Base-by-base conservation (phyloP, 2,329 filamentous ascomycete species). In the Neoascochyta sp. region DNA sequence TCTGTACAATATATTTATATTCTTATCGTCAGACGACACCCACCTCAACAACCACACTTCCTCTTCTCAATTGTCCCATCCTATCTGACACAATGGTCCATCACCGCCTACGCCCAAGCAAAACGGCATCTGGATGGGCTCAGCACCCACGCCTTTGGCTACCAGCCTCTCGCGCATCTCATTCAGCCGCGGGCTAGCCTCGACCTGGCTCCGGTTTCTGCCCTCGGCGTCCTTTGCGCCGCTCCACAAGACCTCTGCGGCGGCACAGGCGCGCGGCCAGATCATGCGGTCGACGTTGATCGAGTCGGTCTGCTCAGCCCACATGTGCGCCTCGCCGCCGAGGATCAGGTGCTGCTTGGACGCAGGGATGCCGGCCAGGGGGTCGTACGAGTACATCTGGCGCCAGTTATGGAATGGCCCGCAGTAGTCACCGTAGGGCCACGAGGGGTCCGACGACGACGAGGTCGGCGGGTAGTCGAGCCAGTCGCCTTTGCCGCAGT, bases 341-440 rank as follows among this genome's bases (percentile, higher is more conserved):
- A 92, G 61, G 3, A 94, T 81, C 9, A 86, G 73, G 52, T 81
- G 71, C 15, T 78, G 75, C 23, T 78, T 62, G 15, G 79, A 70
- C 0, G 76, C 70, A 5, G 81, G 74, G 4, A 94, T 70, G 24
- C 76, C 76, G 3, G 66, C 70, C 3, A 80, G 67, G 0, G 87
- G 87, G 55, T 94, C 81, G 61, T 90, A 84, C 12, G 78, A 76
- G 70, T 94, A 94, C 36, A 90, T 74, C 16, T 86, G 69, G 5
- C 79, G 76, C 88, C 88, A 95, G 65, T 76, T 85, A 68, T 94
- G 87, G 54, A 72, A 71, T 2, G 88, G 88, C 0, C 69, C 68
- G 65, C 87, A 94, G 74, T 88, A 94, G 67, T 93, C 86, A 36
- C 69, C 65, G 67, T 84, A 94, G 0, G 86, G 86, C 57, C 74